Conservation (phyloP, 306 rosid species). For the Trifolium pratense region DNA sequence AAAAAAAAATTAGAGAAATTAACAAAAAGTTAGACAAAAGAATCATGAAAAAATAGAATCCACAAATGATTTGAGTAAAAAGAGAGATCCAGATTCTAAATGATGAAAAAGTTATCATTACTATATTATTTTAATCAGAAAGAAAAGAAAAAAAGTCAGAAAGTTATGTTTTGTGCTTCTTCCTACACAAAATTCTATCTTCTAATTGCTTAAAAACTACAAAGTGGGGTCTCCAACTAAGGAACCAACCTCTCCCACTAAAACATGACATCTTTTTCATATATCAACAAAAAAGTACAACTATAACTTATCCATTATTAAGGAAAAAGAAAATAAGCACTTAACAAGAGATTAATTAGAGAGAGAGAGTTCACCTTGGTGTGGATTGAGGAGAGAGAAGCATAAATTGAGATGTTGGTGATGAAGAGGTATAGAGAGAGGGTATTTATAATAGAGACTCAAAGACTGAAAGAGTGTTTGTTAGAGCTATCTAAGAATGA, state of each 20-base stretch:
- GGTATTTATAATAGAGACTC: neutral
- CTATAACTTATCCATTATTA: neutral
- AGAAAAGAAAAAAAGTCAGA: neutral
- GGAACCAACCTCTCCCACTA: neutral
- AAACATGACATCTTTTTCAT: slow-evolving; percentile 25
- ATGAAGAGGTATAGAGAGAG: slow-evolving; percentile 3
- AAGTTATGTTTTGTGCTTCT: slow-evolving; percentile 18
- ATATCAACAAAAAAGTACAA: neutral
- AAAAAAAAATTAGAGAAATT: neutral
- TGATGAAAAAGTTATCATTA: slow-evolving; percentile 25
- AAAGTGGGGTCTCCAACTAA: slow-evolving; percentile 50
- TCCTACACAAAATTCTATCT: neutral
- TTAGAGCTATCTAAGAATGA: neutral
- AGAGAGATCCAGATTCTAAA: slow-evolving; percentile 30
- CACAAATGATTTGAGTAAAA: slow-evolving; percentile 6
- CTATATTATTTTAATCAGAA: neutral
- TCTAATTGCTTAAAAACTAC: slow-evolving; percentile 32
- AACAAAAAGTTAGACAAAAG: slow-evolving; percentile 4
- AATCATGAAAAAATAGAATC: slow-evolving; percentile 18
- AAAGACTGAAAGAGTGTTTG: neutral
- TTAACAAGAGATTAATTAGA: neutral
- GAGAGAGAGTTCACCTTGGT: slow-evolving; percentile 28
- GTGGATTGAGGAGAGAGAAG: slow-evolving; percentile 25
- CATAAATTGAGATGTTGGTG: neutral
- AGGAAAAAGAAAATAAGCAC: neutral